A percentile compares a stretch with the other conserved stretches of the same genome.
These are phyloP conservation scores for Musa acuminata DNA, from an alignment of 176 grass and related monocot genomes.

Conservation along the genomic window DNA sequence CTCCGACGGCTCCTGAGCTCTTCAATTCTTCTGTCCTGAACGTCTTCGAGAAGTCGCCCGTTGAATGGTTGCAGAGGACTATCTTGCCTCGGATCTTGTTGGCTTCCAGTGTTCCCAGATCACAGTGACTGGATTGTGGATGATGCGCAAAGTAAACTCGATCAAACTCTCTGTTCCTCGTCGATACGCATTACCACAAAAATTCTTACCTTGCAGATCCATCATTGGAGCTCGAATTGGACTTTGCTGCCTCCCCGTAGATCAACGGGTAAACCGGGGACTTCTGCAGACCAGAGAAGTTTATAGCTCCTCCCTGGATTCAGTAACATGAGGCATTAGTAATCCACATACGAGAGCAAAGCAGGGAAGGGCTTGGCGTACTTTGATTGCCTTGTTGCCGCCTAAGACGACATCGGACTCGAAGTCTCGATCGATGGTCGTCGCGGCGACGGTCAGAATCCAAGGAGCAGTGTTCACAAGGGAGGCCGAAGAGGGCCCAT, in stretches of 20 bases:
- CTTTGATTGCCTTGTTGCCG: conserved; percentile 46
- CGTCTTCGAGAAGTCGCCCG: conserved; percentile 32
- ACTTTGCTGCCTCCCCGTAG: conserved; percentile 48
- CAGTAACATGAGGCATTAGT: not conserved
- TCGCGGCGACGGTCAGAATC: conserved; percentile 78
- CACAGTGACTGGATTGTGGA: conserved; percentile 40
- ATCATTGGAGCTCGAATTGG: conserved; percentile 39
- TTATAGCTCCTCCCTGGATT: conserved; percentile 62
- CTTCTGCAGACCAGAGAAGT: conserved; percentile 65
- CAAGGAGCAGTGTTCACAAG: conserved; percentile 72
- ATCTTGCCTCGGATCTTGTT: conserved; percentile 69
- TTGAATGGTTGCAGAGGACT: conserved; percentile 51
- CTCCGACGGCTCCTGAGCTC: conserved; percentile 36
- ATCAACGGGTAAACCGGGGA: conserved; percentile 66
- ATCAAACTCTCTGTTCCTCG: not conserved
- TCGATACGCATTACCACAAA: not conserved
- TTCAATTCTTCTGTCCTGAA: conserved; percentile 42
- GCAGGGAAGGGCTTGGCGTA: not conserved
- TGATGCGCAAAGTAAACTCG: not conserved
- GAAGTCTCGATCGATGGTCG: conserved; percentile 76
- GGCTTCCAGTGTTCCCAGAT: conserved; percentile 42
- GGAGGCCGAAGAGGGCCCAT: conserved; percentile 40
- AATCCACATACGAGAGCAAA: not conserved
- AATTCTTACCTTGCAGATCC: conserved; percentile 47
- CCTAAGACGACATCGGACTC: conserved; percentile 74